phyloP scores from a whole-genome alignment of 169 alveolate species.

The Condylostoma magnum region DNA sequence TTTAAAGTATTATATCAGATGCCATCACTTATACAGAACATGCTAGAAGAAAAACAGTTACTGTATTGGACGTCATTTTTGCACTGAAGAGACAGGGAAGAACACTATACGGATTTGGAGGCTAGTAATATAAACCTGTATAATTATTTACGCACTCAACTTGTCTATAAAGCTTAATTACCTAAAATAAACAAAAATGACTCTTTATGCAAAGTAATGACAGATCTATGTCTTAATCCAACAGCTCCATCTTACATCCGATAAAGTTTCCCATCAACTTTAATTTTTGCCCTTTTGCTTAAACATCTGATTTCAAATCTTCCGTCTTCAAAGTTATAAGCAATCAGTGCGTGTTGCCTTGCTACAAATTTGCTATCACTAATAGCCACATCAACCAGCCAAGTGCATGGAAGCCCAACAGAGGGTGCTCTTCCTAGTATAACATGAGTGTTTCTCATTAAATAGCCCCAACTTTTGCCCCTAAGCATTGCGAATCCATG shows the following conservation, averaged over 20 bases:
- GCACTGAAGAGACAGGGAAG: conserved; percentile 99
- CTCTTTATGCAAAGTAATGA: conserved; percentile 16
- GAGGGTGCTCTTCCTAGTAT: conserved; percentile 24
- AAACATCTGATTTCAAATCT: conserved; percentile 27
- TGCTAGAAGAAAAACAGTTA: conserved; percentile 99
- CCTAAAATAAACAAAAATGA: conserved; percentile 25
- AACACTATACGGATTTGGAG: conserved; percentile 99
- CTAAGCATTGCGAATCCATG: conserved; percentile 31
- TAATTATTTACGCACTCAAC: too few species aligned
- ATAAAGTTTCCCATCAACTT: conserved; percentile 31
- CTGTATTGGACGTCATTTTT: conserved; percentile 99
- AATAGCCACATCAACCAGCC: conserved; percentile 29
- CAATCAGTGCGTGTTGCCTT: conserved; percentile 31
- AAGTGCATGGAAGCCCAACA: neutral
- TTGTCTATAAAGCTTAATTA: too few species aligned
- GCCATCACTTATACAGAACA: conserved; percentile 99
- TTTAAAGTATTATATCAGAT: conserved; percentile 98
- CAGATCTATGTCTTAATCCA: conserved; percentile 17
- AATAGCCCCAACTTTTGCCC: conserved; percentile 23
- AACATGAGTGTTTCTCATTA: conserved; percentile 13
- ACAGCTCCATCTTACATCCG: conserved; percentile 25
- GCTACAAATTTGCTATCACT: conserved; percentile 7
- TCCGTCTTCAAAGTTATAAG: conserved; percentile 1
- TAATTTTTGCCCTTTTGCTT: conserved; percentile 16
- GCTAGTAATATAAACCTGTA: too few species aligned